Evolutionary conservation across 2,329 filamentous ascomycete species (phyloP), one percentile per base, ranked within the genome.

Genomic region (Aspergillus sp.): DNA sequence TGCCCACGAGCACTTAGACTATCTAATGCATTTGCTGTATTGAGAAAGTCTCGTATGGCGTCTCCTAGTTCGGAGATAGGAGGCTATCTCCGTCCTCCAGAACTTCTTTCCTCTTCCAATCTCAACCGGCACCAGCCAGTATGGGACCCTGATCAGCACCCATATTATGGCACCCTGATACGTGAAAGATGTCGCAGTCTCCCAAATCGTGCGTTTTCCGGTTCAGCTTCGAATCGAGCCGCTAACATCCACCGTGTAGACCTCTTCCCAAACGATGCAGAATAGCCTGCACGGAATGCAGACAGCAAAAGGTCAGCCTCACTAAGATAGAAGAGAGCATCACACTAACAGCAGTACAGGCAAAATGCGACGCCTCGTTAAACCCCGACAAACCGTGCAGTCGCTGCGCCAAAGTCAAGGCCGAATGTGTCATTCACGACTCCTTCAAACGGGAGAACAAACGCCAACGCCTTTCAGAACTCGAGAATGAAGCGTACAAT

Each of bases 391-490:
- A 61, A 22, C 65, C 68, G 12, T 73, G 70, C 49, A 57, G 63
- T 27, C 60, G 70, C 46, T 73, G 70, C 49, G 57, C 56, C 19
- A 71, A 66, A 48, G 60, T 70, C 49, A 59, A 62, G 35, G 53
- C 60, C 7, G 44, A 56, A 17, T 73, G 70, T 48, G 56, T 67
- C 23, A 61, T 72, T n/a, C 71, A 68, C 1, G 69, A 70, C 20
- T 66, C 65, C 4, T 73, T 72, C 58, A 70, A 65, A 39, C 57
- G 70, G 45, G 69, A 72, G 48, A 66, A 71, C 47, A 73, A 72
- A 49, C 66, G 70, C 43, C 63, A 65, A 52, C 60, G 67, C 35
- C 54, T 70, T 1, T 67, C 65, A 2, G 64, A 68, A 41, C 50
- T 72, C 7, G 59, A 72, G 53, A 59, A 64, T 15, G 68, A 70